phyloP scores from a whole-genome alignment of 768 basidiomycete genomes.

The Zangia roseola region DNA sequence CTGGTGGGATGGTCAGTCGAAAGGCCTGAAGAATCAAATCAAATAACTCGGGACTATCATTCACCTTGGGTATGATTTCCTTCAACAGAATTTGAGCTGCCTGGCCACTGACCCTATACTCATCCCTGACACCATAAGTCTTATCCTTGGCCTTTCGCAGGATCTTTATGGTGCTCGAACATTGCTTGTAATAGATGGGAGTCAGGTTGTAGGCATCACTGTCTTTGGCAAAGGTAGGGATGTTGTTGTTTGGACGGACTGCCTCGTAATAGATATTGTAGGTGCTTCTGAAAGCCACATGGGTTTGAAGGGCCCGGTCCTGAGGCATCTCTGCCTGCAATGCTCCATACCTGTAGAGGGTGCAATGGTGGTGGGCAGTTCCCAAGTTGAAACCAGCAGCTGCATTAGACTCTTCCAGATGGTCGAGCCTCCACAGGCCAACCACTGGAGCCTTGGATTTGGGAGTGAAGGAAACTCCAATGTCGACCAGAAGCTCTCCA shows the following conservation, averaged over 20 bases:
- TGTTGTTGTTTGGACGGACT: slow-evolving; percentile 2
- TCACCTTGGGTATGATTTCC: not conserved
- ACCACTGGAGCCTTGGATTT: not conserved
- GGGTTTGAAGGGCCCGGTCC: slow-evolving; percentile 1
- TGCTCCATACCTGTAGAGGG: slow-evolving; percentile 8
- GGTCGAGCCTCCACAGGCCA: slow-evolving; percentile 10
- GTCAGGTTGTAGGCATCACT: slow-evolving; percentile 13
- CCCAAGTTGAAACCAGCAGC: not conserved
- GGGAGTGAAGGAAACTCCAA: not conserved
- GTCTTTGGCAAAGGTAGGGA: slow-evolving; percentile 3
- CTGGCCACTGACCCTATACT: slow-evolving; percentile 6
- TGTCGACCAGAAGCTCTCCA: slow-evolving; percentile 2
- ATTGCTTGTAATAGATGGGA: not conserved
- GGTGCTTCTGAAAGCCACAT: slow-evolving; percentile 11
- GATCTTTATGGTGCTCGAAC: not conserved
- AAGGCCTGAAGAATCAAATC: no score
- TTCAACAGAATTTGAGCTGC: not conserved
- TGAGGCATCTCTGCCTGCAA: slow-evolving; percentile 17
- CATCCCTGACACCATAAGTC: slow-evolving; percentile 4
- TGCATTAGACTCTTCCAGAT: slow-evolving; percentile 9
- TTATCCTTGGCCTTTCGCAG: slow-evolving; percentile 1
- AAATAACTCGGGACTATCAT: no score
- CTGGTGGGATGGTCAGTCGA: no score
- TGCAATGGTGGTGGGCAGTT: slow-evolving; percentile 7
- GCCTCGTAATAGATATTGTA: slow-evolving; percentile 21